Conservation (phyloP, 192 early-diverging fungal species). For the Gonapodya sp. region DNA sequence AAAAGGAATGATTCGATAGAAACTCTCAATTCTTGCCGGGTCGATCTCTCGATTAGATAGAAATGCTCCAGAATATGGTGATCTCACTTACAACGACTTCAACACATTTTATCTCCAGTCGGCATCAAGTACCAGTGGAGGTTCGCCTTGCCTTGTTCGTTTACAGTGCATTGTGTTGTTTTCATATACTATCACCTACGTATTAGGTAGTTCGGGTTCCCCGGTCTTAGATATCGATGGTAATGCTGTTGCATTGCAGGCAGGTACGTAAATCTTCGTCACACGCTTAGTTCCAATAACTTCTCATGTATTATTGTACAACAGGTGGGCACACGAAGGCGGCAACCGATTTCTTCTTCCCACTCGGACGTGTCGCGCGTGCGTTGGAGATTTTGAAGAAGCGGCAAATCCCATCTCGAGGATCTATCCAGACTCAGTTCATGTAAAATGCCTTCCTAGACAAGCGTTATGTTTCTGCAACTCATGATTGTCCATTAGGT, state of each 20-base stretch:
- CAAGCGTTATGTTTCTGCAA: not conserved
- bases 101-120: slow-evolving; percentile 67
- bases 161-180: not conserved
- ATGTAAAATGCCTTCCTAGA: slow-evolving; percentile 23
- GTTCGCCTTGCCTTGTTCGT: slow-evolving; percentile 25
- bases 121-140: slow-evolving; percentile 65
- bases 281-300: not conserved
- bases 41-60: slow-evolving; percentile 70
- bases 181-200: not conserved
- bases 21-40: slow-evolving; percentile 70
- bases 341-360: slow-evolving; percentile 80
- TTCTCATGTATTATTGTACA: not conserved
- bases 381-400: slow-evolving; percentile 42
- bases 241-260: slow-evolving; percentile 70
- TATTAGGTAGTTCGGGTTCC: slow-evolving; percentile 36
- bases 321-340: slow-evolving; percentile 21
- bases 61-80: slow-evolving; percentile 73
- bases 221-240: slow-evolving; percentile 77
- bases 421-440: slow-evolving; percentile 66
- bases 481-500: slow-evolving; percentile 17
- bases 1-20: slow-evolving; percentile 63
- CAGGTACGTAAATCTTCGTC: slow-evolving; percentile 52
- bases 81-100: slow-evolving; percentile 62
- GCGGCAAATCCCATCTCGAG: slow-evolving; percentile 39
- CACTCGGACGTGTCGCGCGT: slow-evolving; percentile 59